phyloP scores from a whole-genome alignment of 2,329 filamentous ascomycete genomes.

The Paramyrothecium sp. region DNA sequence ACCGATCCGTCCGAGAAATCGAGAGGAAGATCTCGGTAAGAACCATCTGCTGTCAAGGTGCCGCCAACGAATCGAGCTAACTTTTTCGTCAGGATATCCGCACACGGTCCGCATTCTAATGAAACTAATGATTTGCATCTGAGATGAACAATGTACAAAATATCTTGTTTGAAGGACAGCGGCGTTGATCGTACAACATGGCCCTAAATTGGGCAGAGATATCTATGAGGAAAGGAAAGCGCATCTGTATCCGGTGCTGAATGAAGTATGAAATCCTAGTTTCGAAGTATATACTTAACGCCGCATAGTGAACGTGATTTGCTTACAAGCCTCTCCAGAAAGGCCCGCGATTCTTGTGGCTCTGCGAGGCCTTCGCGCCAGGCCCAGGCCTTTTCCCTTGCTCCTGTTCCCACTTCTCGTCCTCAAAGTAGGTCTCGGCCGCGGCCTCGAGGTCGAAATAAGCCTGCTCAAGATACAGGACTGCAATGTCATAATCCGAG shows the following conservation, averaged over 20 bases:
- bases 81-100: constrained; percentile 47
- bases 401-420: constrained; percentile 73
- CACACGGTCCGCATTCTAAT: constrained; percentile 58
- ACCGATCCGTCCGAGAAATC: constrained; percentile 87
- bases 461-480: constrained; percentile 71
- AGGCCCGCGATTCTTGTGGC: constrained; percentile 24
- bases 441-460: constrained; percentile 66
- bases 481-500: constrained; percentile 71
- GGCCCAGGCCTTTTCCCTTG: constrained; percentile 45
- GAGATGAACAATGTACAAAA: constrained; percentile 7
- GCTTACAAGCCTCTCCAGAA: constrained; percentile 30
- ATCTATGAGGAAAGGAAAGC: background rate
- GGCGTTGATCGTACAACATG: constrained; percentile 17
- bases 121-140: constrained; percentile 13
- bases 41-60: constrained; percentile 5
- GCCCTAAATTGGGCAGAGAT: background rate
- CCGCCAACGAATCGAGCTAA: constrained; percentile 17
- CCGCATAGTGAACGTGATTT: constrained; percentile 4
- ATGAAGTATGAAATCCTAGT: constrained; percentile 27
- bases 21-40: constrained; percentile 86
- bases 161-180: background rate
- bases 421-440: constrained; percentile 62
- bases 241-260: constrained; percentile 1
- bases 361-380: constrained; percentile 23
- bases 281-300: constrained; percentile 10